Conservation (phyloP, 257 asterid species). For the Ajuga chamaepitys region DNA sequence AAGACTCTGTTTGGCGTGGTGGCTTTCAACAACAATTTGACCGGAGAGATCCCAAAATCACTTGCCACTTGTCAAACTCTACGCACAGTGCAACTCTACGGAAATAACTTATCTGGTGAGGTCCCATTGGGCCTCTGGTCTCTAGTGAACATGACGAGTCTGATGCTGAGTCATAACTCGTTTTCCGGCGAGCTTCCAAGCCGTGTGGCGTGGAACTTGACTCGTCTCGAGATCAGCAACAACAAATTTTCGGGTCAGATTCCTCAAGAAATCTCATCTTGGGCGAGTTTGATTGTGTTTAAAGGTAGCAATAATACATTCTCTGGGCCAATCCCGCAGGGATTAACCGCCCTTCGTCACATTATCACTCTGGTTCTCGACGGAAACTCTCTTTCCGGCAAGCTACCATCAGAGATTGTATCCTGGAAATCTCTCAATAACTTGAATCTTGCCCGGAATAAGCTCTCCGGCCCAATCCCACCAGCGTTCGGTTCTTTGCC, state of each 20-base stretch:
- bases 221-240: conserved; percentile 58
- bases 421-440: conserved; percentile 63
- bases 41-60: conserved; percentile 69
- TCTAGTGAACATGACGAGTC: conserved; percentile 29
- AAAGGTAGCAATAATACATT: conserved; percentile 56
- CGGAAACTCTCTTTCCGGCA: conserved; percentile 67
- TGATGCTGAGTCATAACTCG: conserved; percentile 57
- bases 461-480: conserved; percentile 62
- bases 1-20: conserved; percentile 43
- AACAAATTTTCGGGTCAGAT: conserved; percentile 61
- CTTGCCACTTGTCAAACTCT: conserved; percentile 45
- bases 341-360: conserved; percentile 46
- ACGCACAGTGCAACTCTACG: conserved; percentile 47
- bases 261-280: conserved; percentile 44
- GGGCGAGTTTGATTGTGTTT: conserved; percentile 54
- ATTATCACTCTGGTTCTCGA: conserved; percentile 45
- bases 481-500: conserved; percentile 40
- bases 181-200: conserved; percentile 62
- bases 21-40: conserved; percentile 50
- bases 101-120: conserved; percentile 57
- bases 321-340: conserved; percentile 55
- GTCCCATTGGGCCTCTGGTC: conserved; percentile 63
- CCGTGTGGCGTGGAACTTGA: conserved; percentile 46
- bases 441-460: conserved; percentile 50
- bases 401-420: conserved; percentile 41